These are phyloP conservation scores for Excoecaria cochinchinensis DNA, from an alignment of 345 rosid genomes.

Conservation along the genomic window DNA sequence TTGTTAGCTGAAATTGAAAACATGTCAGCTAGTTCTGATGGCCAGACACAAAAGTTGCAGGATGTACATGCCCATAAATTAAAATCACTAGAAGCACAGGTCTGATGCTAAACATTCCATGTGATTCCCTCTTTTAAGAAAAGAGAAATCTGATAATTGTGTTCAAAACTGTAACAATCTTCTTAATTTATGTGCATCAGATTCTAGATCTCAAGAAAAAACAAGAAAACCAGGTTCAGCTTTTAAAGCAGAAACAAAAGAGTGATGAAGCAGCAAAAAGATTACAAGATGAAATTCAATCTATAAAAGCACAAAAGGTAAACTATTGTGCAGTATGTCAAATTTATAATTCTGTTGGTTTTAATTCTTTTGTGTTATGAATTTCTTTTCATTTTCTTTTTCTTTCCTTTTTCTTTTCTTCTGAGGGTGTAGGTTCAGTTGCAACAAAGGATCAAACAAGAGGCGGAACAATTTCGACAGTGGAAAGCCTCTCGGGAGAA, in stretches of 20 bases:
- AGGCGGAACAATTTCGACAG: conserved; percentile 95
- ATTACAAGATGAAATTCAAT: conserved; percentile 94
- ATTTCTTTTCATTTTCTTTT: background rate
- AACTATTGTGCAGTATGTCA: conserved; percentile 1
- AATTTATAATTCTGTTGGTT: background rate
- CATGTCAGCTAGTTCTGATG: conserved; percentile 73
- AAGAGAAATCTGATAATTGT: background rate
- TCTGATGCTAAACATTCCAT: conserved; percentile 22
- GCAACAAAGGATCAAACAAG: conserved; percentile 96
- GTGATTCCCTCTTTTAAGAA: background rate
- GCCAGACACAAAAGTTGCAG: conserved; percentile 79
- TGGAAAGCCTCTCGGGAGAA: conserved; percentile 98
- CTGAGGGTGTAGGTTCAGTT: conserved; percentile 70
- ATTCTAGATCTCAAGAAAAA: conserved; percentile 93
- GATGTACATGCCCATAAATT: conserved; percentile 82
- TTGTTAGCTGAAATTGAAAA: conserved; percentile 85
- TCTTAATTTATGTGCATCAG: conserved; percentile 28
- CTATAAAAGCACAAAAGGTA: conserved; percentile 94
- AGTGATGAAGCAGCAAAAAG: conserved; percentile 92
- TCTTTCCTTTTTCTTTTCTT: conserved; percentile 13
- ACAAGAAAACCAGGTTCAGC: conserved; percentile 95
- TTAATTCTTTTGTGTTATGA: conserved; percentile 10
- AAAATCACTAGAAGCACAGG: conserved; percentile 86
- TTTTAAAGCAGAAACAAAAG: conserved; percentile 90
- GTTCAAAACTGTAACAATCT: conserved; percentile 10